A percentile compares a stretch with the other conserved stretches of the same genome.
Conservation (phyloP, 2,329 filamentous ascomycete species). For the Corinectria fuckeliana region DNA sequence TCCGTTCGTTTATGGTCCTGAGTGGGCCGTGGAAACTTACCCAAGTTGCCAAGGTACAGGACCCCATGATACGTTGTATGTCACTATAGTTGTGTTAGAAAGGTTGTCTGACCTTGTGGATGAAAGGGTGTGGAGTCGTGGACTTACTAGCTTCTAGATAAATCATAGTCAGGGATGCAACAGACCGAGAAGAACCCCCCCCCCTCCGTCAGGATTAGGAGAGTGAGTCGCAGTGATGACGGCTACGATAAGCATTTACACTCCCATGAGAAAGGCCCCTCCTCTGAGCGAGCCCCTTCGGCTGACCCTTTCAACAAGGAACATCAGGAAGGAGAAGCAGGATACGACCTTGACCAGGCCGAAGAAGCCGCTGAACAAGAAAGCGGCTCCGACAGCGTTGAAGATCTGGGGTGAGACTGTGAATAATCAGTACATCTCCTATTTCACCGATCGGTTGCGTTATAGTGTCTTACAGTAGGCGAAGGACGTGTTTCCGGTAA, state of each 20-base stretch:
- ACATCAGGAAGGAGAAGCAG: constrained; percentile 53
- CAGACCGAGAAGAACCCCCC: constrained; percentile 50
- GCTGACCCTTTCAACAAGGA: constrained; percentile 57
- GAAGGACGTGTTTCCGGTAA: constrained; percentile 58
- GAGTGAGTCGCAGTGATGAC: constrained; percentile 55
- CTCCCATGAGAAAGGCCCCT: constrained; percentile 57
- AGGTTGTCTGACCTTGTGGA: background rate
- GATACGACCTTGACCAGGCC: constrained; percentile 58
- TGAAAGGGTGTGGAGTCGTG: background rate
- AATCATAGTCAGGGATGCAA: constrained; percentile 57
- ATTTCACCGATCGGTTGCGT: background rate
- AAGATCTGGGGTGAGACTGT: constrained; percentile 58
- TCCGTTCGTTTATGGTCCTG: background rate
- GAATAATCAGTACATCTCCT: background rate
- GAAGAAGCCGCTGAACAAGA: constrained; percentile 60
- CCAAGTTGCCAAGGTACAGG: constrained; percentile 61
- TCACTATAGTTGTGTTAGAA: constrained; percentile 38
- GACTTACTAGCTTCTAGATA: constrained; percentile 53
- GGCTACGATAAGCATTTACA: constrained; percentile 59
- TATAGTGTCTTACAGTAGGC: constrained; percentile 50
- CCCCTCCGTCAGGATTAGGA: constrained; percentile 38
- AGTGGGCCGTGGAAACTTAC: constrained; percentile 24
- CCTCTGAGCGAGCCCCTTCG: constrained; percentile 55
- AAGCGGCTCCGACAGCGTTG: constrained; percentile 53
- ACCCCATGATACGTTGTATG: constrained; percentile 58